Evolutionary conservation across 345 rosid species (phyloP).

Genomic region (Arabis hirsuta): DNA sequence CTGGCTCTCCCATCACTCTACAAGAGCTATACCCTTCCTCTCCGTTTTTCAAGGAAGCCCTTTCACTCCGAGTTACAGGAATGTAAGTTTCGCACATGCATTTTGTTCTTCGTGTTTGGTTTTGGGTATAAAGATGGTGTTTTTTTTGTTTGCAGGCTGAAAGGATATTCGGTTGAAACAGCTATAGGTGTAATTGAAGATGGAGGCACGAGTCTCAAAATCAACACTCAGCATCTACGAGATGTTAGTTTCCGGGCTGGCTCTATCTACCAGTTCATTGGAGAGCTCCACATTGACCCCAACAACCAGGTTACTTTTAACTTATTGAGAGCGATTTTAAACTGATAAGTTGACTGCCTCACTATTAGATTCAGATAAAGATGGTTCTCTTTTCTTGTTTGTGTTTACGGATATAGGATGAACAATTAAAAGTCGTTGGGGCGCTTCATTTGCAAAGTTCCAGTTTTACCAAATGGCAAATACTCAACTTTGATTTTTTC

Average conservation of each 20-base stretch:
- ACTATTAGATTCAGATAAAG: neutral
- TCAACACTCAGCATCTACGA: constrained; percentile 70
- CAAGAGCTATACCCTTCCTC: constrained; percentile 64
- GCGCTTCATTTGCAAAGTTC: no score
- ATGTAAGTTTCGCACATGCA: constrained; percentile 45
- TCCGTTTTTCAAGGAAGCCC: constrained; percentile 57
- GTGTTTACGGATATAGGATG: neutral
- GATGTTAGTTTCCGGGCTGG: constrained; percentile 70
- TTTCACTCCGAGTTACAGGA: constrained; percentile 73
- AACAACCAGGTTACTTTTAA: constrained; percentile 54
- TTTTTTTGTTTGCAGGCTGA: constrained; percentile 50
- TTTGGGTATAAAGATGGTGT: neutral
- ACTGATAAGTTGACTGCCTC: no score
- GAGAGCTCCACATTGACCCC: constrained; percentile 71
- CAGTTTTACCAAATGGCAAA: no score
- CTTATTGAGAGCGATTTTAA: no score
- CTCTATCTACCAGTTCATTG: constrained; percentile 76
- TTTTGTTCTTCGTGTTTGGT: neutral
- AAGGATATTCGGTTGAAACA: constrained; percentile 58
- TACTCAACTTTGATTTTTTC: no score
- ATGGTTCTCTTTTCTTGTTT: neutral
- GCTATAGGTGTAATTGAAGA: constrained; percentile 63
- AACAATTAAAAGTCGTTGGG: neutral
- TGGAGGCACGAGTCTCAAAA: constrained; percentile 53
- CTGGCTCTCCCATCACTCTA: constrained; percentile 58